Evolutionary conservation across 306 rosid genomes (phyloP), one percentile per base, ranked within the genome.

Genomic region (Amphicarpaea edgeworthii): DNA sequence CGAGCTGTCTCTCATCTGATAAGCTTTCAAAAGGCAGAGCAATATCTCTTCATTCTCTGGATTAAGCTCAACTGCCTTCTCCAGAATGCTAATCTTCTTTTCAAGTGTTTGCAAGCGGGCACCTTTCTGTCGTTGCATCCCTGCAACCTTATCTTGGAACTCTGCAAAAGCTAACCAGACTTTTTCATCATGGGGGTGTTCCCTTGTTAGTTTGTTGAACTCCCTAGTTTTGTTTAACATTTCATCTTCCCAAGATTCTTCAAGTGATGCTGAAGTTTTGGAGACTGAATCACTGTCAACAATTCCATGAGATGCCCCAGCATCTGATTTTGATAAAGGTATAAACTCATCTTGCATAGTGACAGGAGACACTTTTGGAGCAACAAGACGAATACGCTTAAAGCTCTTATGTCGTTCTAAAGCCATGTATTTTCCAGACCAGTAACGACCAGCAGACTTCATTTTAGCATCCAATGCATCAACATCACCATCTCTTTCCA

Each of bases 161-260:
- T 89, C 93, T 2, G 98, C 95, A 69, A 95, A 95, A 67, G 76
- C 88, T 63, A 92, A 77, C 98, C 98, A 94, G 51, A 41, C 88
- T 59, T 85, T 88, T 75, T 86, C 98, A 68, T 94, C 94, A 62
- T 87, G 90, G 14, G 98, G 98, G 20, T 66, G 82, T 78, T 95
- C 98, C 95, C 96, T 85, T 45, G 93, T 92, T 77, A 78, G 80
- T 77, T 85, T 94, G 83, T 94, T 94, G 76, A 88, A 92, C 79
- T 88, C 96, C 85, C 96, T 83, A 28, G 98, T 92, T 81, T 86
- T 92, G 51, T 90, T 84, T 28, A 95, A 84, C 68, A 90, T 70
- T 83, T 88, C 93, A 83, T 95, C 98, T 74, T 95, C 98, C 98
- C 97, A 92, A 70, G 98, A 95, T 84, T 95, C 95, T 82, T 92